Conservation (phyloP, 306 rosid genomes). For the Dalbergia cultrata region DNA sequence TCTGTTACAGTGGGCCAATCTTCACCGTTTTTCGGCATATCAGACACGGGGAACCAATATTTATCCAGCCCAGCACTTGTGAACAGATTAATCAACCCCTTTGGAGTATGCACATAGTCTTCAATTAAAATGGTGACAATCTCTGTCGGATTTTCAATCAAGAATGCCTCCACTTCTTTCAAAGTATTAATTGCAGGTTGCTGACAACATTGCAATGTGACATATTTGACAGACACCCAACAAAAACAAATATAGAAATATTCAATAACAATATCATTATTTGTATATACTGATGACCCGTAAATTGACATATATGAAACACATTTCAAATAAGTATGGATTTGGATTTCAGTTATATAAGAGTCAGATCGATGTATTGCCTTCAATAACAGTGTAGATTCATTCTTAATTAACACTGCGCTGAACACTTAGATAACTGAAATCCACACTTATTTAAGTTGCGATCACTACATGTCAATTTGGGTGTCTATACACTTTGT, state of each 20-base stretch:
- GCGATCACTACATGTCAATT: too few relatives aligned
- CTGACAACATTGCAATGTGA: conserved; percentile 61
- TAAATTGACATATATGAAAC: too few relatives aligned
- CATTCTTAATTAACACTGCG: too few relatives aligned
- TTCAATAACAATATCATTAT: background rate
- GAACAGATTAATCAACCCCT: conserved; percentile 79
- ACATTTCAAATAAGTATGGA: too few relatives aligned
- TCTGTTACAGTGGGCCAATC: conserved; percentile 93
- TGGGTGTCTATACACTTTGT: too few relatives aligned
- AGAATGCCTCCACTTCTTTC: conserved; percentile 90
- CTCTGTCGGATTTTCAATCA: conserved; percentile 76
- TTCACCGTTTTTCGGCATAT: conserved; percentile 82
- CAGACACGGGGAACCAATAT: conserved; percentile 87
- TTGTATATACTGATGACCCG: too few relatives aligned
- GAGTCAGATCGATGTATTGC: too few relatives aligned
- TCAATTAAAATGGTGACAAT: conserved; percentile 91
- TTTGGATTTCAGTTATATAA: too few relatives aligned
- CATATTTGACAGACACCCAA: conserved; percentile 40
- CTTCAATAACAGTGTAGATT: background rate
- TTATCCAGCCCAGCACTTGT: conserved; percentile 75
- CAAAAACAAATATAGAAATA: conserved; percentile 29
- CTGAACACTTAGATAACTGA: too few relatives aligned
- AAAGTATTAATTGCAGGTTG: conserved; percentile 93
- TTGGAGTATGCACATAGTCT: conserved; percentile 88
- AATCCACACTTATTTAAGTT: too few relatives aligned